Conservation (phyloP, 495 filamentous ascomycete genomes). For the Penicillium manginii region DNA sequence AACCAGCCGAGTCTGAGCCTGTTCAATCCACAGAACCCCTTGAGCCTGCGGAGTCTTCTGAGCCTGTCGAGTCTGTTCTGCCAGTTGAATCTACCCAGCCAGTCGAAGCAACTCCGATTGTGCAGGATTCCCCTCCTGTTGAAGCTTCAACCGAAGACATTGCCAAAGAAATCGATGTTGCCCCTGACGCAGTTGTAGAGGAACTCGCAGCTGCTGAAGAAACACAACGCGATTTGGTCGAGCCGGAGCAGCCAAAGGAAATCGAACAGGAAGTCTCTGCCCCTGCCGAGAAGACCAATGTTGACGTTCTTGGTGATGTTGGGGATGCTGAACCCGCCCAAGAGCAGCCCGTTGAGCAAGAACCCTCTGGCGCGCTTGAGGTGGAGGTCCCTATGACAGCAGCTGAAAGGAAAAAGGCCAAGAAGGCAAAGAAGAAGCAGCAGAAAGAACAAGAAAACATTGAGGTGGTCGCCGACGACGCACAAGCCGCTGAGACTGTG, state of each 20-base stretch:
- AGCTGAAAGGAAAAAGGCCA: slow-evolving; percentile 17
- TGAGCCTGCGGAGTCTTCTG: slow-evolving; percentile 3
- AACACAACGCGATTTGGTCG: slow-evolving; percentile 1
- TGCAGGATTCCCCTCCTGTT: background rate
- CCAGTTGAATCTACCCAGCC: background rate
- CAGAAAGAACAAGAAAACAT: slow-evolving; percentile 33
- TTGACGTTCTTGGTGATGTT: slow-evolving; percentile 2
- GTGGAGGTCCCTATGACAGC: slow-evolving; percentile 20
- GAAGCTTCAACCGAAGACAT: background rate
- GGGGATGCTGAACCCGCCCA: background rate
- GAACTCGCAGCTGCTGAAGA: slow-evolving; percentile 3
- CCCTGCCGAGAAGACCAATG: background rate
- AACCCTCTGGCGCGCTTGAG: slow-evolving; percentile 2
- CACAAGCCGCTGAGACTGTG: background rate
- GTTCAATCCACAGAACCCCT: slow-evolving; percentile 1
- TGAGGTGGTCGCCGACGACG: background rate
- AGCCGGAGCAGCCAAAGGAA: slow-evolving; percentile 10
- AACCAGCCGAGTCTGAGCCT: slow-evolving; percentile 11
- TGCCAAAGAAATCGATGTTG: background rate
- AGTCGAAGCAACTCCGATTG: background rate
- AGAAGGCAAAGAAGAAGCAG: slow-evolving; percentile 32
- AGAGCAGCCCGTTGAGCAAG: background rate
- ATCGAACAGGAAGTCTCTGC: background rate
- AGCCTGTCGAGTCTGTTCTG: background rate
- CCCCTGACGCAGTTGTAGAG: background rate